These are phyloP conservation scores for Aspergillus versicolor DNA, from an alignment of 2,329 filamentous ascomycete species.

Conservation along the genomic window DNA sequence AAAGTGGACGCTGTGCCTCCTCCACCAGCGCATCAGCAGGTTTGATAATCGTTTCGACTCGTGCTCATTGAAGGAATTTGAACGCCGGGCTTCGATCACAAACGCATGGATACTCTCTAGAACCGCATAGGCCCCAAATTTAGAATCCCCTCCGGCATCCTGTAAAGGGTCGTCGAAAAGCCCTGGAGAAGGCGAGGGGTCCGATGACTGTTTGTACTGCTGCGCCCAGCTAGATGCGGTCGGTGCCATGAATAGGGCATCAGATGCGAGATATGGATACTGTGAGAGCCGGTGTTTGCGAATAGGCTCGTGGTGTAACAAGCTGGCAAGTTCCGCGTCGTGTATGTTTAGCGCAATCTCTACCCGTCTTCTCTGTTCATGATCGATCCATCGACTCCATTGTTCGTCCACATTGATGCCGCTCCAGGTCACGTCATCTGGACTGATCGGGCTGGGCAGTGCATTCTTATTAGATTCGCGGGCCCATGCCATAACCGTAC, in stretches of 20 bases:
- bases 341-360: constrained; percentile 28
- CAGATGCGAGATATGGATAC: constrained; percentile 16
- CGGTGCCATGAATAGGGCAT: constrained; percentile 18
- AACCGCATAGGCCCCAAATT: constrained; percentile 4
- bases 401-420: constrained; percentile 7
- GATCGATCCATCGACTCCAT: constrained; percentile 27
- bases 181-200: too few relatives aligned
- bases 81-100: constrained; percentile 21
- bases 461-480: constrained; percentile 24
- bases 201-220: not conserved
- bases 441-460: not conserved
- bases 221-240: constrained; percentile 18
- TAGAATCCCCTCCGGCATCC: not conserved
- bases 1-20: too few relatives aligned
- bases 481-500: constrained; percentile 30
- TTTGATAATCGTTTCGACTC: too few relatives aligned
- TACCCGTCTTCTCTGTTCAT: constrained; percentile 28
- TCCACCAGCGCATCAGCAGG: too few relatives aligned
- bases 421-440: not conserved
- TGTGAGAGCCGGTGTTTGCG: constrained; percentile 11
- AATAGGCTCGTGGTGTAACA: constrained; percentile 21
- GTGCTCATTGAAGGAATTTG: constrained; percentile 8
- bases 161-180: not conserved
- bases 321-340: constrained; percentile 29
- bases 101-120: constrained; percentile 18